phyloP scores from a whole-genome alignment of 352 stramenopile species.

The Pythium insidiosum region DNA sequence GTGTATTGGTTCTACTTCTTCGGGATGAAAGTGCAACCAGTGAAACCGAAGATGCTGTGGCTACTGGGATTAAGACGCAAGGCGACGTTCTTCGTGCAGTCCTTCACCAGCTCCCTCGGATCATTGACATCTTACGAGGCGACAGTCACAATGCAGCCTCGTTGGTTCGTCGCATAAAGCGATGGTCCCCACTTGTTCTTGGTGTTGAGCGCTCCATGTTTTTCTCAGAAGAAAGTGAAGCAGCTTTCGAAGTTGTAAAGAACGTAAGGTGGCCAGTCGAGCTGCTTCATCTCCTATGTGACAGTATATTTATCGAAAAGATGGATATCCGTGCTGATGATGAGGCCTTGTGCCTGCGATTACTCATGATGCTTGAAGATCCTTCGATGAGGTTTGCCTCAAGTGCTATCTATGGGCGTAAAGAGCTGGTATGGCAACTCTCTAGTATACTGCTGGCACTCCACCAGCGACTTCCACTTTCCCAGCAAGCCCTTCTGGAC shows the following conservation, averaged over 20 bases:
- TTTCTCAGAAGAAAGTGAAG: neutral
- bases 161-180: neutral
- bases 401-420: neutral
- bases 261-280: conserved; percentile 14
- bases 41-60: neutral
- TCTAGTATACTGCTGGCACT: conserved; percentile 3
- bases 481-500: neutral
- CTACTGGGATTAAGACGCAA: neutral
- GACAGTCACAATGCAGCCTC: neutral
- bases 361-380: conserved; percentile 4
- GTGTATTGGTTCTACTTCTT: neutral
- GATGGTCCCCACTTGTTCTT: conserved; percentile 8
- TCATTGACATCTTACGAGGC: conserved; percentile 4
- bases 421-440: neutral
- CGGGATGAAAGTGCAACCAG: neutral
- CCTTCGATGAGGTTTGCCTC: neutral
- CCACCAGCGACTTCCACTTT: neutral
- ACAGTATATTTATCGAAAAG: conserved; percentile 12
- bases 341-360: conserved; percentile 1
- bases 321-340: neutral
- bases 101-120: conserved; percentile 2
- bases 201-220: neutral
- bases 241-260: conserved; percentile 13
- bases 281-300: conserved; percentile 11
- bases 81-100: conserved; percentile 1